Evolutionary conservation across 1,139 yeast species (phyloP), one percentile per base, ranked within the genome.

Genomic region (Scheffersomyces insectosa): DNA sequence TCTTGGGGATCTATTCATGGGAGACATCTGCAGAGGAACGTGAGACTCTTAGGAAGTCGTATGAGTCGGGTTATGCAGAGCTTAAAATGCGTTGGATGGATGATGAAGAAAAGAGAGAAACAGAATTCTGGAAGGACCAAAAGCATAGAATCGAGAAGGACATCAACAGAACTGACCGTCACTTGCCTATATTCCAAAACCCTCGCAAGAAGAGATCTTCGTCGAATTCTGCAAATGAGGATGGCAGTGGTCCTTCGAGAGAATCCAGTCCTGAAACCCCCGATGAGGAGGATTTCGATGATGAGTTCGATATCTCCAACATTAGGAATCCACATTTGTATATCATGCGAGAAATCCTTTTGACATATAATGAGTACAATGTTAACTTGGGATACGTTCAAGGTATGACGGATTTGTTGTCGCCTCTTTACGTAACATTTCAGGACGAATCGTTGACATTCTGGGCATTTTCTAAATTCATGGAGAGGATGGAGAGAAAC

Each of bases 401-500:
- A 66, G 99, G 99, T 2, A 93, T 93, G 99, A 84, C 95, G 7
- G 99, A 93, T 62, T 70, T 93, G 42, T 70, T 95, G 33, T 85
- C 97, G 0, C 98, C 98, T 1, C 65, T 93, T 5, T 95, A 90
- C 60, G 87, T 83, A 36, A 77, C 82, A 6, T 68, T 88, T 36
- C 82, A 83, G 56, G 96, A 91, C 61, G 97, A 91, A 54, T 72
- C 84, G 0, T 59, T 89, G 28, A 75, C 96, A 3, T 93, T 93
- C 62, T 90, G 97, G 95, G 85, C 93, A 13, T 93, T 93, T 68
- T 75, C 82, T 14, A 80, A 83, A 38, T 88, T 89, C 54, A 93
- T 95, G 99, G 90, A 88, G 40, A 73, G 95, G 44, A 90, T 93
- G 98, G 97, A 93, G 62, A 75, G 98, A 44, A 95, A 93, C 64